phyloP scores from a whole-genome alignment of 257 asterid genomes.

The Solanum lycopersicoides region DNA sequence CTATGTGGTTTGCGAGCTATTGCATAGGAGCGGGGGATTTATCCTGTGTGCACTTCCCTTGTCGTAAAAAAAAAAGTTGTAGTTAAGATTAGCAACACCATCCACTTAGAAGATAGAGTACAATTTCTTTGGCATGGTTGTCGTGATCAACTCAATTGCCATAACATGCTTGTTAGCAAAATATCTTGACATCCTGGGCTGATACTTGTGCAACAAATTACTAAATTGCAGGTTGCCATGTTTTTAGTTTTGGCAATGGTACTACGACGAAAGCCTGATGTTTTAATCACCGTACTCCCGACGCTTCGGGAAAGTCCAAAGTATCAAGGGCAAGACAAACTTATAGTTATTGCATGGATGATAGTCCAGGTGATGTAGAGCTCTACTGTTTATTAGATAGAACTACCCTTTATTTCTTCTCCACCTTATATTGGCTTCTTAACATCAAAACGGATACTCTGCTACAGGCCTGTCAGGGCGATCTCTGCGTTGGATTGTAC shows the following conservation, averaged over 20 bases:
- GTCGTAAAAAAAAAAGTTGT: not conserved
- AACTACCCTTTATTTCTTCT: not conserved
- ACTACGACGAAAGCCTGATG: conserved; percentile 72
- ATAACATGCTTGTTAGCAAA: not conserved
- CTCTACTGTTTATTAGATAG: not conserved
- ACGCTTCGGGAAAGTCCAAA: conserved; percentile 44
- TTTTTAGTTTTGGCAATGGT: conserved; percentile 62
- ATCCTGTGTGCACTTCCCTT: too few relatives aligned
- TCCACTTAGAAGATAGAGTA: not conserved
- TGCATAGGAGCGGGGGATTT: too few relatives aligned
- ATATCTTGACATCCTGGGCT: not conserved
- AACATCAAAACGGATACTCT: conserved; percentile 1
- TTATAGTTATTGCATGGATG: conserved; percentile 63
- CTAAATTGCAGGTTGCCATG: conserved; percentile 60
- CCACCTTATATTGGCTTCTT: not conserved
- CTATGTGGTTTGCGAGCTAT: too few relatives aligned
- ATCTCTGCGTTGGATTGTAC: conserved; percentile 66
- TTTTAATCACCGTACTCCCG: conserved; percentile 38
- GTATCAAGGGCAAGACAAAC: conserved; percentile 80
- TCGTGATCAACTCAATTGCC: not conserved
- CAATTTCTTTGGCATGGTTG: not conserved
- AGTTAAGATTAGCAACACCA: not conserved
- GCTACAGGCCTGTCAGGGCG: conserved; percentile 65
- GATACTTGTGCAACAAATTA: not conserved
- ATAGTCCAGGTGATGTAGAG: conserved; percentile 43